Conservation (phyloP, 352 stramenopile species). For the Phytopythium helicoides region DNA sequence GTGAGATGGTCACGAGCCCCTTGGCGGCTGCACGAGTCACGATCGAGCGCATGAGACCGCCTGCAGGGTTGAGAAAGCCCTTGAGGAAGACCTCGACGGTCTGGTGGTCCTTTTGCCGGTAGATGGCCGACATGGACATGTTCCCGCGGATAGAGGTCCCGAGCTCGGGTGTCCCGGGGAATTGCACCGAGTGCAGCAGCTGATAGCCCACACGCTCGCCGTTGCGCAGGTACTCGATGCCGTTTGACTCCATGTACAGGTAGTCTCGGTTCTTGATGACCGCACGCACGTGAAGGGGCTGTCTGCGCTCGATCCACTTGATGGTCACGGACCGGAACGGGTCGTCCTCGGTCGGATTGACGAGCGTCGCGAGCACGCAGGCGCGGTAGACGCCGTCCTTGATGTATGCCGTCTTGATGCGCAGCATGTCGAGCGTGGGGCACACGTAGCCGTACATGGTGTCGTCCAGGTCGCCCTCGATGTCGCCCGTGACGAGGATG, state of each 20-base stretch:
- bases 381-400: slow-evolving; percentile 20
- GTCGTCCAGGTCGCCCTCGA: slow-evolving; percentile 37
- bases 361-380: slow-evolving; percentile 29
- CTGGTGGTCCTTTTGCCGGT: slow-evolving; percentile 27
- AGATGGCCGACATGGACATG: slow-evolving; percentile 44
- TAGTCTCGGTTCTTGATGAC: slow-evolving; percentile 45
- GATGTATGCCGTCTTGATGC: slow-evolving; percentile 34
- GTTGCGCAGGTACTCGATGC: slow-evolving; percentile 26
- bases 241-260: slow-evolving; percentile 50
- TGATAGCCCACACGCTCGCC: slow-evolving; percentile 48
- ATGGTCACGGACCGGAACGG: slow-evolving; percentile 33
- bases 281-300: slow-evolving; percentile 21
- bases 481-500: slow-evolving; percentile 27
- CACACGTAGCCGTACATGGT: slow-evolving; percentile 33
- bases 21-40: slow-evolving; percentile 23
- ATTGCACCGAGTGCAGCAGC: slow-evolving; percentile 45
- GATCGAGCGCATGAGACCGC: slow-evolving; percentile 24
- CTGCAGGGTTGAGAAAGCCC: slow-evolving; percentile 24
- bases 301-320: slow-evolving; percentile 33
- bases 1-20: slow-evolving; percentile 20
- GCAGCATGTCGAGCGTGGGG: slow-evolving; percentile 30
- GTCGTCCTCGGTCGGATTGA: slow-evolving; percentile 16
- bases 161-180: slow-evolving; percentile 18
- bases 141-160: slow-evolving; percentile 30
- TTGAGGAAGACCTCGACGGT: slow-evolving; percentile 41